These are phyloP conservation scores for Podospora pseudoanserina DNA, from an alignment of 495 filamentous ascomycete genomes.

Conservation along the genomic window DNA sequence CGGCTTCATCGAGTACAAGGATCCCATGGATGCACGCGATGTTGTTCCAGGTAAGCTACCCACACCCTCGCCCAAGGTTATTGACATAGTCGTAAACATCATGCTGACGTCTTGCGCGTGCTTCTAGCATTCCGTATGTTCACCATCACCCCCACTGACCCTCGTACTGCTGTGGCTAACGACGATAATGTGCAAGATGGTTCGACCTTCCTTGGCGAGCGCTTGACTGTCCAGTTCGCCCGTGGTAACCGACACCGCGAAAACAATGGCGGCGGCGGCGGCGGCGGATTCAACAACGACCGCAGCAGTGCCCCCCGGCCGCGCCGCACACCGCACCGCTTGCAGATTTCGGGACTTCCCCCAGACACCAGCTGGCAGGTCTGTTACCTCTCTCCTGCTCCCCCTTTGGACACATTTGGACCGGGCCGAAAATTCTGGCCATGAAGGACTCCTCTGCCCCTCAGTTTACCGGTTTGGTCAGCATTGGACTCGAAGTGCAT, in stretches of 20 bases:
- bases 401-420: conserved; percentile 43
- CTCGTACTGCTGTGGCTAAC: conserved; percentile 30
- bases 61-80: conserved; percentile 12
- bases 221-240: conserved; percentile 95
- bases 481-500: conserved; percentile 16
- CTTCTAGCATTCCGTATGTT: conserved; percentile 56
- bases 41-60: conserved; percentile 81
- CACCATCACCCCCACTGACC: conserved; percentile 28
- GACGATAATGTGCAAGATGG: conserved; percentile 64
- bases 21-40: conserved; percentile 93
- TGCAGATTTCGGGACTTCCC: conserved; percentile 96
- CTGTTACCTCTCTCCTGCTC: conserved; percentile 67
- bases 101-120: conserved; percentile 22
- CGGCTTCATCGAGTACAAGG: conserved; percentile 98
- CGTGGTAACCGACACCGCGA: conserved; percentile 89
- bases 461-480: not conserved
- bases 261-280: conserved; percentile 34
- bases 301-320: conserved; percentile 82
- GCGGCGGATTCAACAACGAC: conserved; percentile 61
- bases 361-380: conserved; percentile 99
- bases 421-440: conserved; percentile 16
- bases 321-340: conserved; percentile 88
- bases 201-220: conserved; percentile 95
- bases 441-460: not conserved
- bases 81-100: conserved; percentile 22